Conservation (phyloP, 176 grass and related monocot genomes). For the Carex myosuroides region DNA sequence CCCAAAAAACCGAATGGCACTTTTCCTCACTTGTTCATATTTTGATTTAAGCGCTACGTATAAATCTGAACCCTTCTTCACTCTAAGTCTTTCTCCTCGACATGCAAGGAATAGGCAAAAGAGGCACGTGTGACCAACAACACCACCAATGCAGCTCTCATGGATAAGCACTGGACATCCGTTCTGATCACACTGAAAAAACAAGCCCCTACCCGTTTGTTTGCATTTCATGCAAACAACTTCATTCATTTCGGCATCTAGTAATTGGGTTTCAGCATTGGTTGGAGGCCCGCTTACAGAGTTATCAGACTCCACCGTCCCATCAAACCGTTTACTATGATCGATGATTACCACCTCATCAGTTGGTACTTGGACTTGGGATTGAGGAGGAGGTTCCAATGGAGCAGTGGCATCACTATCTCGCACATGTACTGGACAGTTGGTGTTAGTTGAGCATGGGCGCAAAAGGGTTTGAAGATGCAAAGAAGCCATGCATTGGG, state of each 20-base stretch:
- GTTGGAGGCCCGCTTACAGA: not conserved
- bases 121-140: not conserved
- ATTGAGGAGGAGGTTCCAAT: not conserved
- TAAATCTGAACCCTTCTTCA: not conserved
- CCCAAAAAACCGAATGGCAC: not conserved
- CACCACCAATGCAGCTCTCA: constrained; percentile 5
- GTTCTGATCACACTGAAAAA: not conserved
- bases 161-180: not conserved
- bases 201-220: not conserved
- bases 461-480: not conserved
- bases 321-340: not conserved
- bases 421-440: not conserved
- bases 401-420: not conserved
- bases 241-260: not conserved
- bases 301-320: not conserved
- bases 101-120: not conserved
- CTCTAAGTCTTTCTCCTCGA: not conserved
- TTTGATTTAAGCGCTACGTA: not conserved
- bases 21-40: not conserved
- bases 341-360: not conserved
- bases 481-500: not conserved
- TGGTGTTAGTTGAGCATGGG: not conserved
- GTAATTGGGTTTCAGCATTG: not conserved
- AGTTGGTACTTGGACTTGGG: not conserved
- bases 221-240: not conserved